These are phyloP conservation scores for Colletotrichum shisoi DNA, from an alignment of 2,329 filamentous ascomycete species.

Conservation along the genomic window DNA sequence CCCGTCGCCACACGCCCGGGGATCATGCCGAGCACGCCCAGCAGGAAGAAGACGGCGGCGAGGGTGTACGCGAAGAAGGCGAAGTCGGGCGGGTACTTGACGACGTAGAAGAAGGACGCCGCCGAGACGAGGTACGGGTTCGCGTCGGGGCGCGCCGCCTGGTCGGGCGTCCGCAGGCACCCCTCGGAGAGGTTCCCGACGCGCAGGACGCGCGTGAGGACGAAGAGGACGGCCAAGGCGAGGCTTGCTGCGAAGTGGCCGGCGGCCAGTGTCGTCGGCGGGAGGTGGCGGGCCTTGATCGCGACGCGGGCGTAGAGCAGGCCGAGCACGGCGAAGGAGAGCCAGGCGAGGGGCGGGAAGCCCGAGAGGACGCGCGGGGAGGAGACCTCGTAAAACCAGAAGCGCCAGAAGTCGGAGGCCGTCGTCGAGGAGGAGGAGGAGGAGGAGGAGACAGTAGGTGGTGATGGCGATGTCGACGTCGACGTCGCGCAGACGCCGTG, in stretches of 20 bases:
- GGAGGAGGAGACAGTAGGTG: conserved; percentile 15
- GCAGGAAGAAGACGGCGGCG: conserved; percentile 50
- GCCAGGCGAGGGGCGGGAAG: conserved; percentile 57
- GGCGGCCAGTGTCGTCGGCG: conserved; percentile 41
- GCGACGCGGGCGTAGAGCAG: conserved; percentile 55
- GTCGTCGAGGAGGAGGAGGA: conserved; percentile 25
- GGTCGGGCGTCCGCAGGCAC: conserved; percentile 53
- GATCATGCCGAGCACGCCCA: conserved; percentile 50
- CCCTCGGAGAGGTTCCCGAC: conserved; percentile 56
- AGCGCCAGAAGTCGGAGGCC: conserved; percentile 44
- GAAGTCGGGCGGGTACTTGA: conserved; percentile 58
- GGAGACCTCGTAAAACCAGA: conserved; percentile 54
- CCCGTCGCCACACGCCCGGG: conserved; percentile 45
- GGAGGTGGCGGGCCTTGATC: conserved; percentile 46
- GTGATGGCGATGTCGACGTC: conserved; percentile 2
- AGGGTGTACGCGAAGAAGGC: conserved; percentile 56
- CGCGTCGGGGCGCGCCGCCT: conserved; percentile 43
- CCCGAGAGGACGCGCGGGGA: conserved; percentile 48
- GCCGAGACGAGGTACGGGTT: conserved; percentile 55
- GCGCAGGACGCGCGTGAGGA: conserved; percentile 52
- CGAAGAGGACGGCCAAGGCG: conserved; percentile 50
- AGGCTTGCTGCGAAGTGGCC: conserved; percentile 46
- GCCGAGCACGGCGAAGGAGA: conserved; percentile 57
- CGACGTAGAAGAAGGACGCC: conserved; percentile 56
- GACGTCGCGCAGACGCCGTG: conserved; percentile 49